Base-by-base conservation (phyloP, 805 yeast species). In the Candida sonorensis region DNA sequence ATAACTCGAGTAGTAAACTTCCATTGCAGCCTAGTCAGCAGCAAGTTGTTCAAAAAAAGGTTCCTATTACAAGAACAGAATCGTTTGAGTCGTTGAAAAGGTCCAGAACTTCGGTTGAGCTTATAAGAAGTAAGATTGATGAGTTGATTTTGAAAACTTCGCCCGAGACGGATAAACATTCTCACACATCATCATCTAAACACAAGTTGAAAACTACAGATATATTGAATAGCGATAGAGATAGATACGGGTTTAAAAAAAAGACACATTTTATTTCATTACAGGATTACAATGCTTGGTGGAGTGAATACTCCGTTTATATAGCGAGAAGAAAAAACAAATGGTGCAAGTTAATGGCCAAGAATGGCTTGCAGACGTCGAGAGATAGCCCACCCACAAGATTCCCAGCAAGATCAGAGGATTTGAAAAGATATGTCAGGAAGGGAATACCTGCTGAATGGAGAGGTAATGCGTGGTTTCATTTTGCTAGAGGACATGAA, bases 401-500 rank as follows among this genome's bases (percentile, higher is more conserved):
- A 41, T 85, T 81, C 44, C 95, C 95, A 0, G 75, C 90, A 1
- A 72, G 71, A 38, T 80, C 87, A 3, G 88, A 80, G 37, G 85
- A 81, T 44, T 64, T 86, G 41, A 81, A 82, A 49, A 70, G 94
- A 37, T 79, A 84, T 48, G 75, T 92, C 10, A 70, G 97, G 35
- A 83, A 83, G 53, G 98, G 98, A 10, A 79, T 90, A 9, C 97
- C 98, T 0, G 88, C 95, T 0, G 96, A 86, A 52, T 90, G 96
- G 97, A 66, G 98, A 44, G 98, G 98, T 1, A 73, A 75, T 43
- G 96, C 97, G 1, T 90, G 98, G 98, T 90, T 92, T 68, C 80
- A 77, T 63, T 90, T 84, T 56, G 94, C 95, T 7, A 77, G 78
- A 17, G 98, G 97, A 3, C 40, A 45, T 25, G 58, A 60, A n/a